phyloP scores from a whole-genome alignment of 257 asterid genomes.

The Coffea eugenioides region DNA sequence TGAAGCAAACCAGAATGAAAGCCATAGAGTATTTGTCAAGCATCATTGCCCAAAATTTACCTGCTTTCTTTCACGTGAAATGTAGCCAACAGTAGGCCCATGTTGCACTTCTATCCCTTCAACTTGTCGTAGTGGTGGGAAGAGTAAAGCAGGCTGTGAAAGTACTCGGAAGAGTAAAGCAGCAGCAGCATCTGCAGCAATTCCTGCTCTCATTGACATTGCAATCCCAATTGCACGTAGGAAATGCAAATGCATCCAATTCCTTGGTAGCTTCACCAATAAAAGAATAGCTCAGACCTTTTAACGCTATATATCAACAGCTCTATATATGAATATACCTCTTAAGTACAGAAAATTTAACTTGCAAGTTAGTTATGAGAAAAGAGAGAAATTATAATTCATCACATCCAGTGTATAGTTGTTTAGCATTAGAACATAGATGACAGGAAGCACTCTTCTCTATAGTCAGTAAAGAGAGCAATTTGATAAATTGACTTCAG shows the following conservation, averaged over 20 bases:
- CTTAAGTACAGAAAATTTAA: background rate
- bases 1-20: constrained; percentile 17
- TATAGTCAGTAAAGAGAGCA: background rate
- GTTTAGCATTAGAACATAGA: background rate
- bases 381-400: background rate
- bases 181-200: constrained; percentile 98
- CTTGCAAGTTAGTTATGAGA: background rate
- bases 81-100: constrained; percentile 54
- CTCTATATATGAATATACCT: background rate
- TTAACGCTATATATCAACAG: constrained; percentile 1
- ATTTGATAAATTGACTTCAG: too few relatives aligned
- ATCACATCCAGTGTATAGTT: background rate
- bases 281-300: constrained; percentile 30
- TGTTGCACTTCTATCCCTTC: constrained; percentile 83
- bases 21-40: background rate
- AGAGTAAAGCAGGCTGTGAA: constrained; percentile 95
- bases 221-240: constrained; percentile 97
- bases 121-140: constrained; percentile 91
- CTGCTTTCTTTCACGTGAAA: constrained; percentile 65
- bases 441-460: background rate
- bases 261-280: constrained; percentile 83
- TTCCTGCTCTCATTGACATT: constrained; percentile 98
- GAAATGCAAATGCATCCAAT: constrained; percentile 99
- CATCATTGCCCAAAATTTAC: constrained; percentile 38
- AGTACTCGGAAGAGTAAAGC: constrained; percentile 96